Evolutionary conservation across 352 stramenopile genomes (phyloP), one percentile per base, ranked within the genome.

Genomic region (Albugo candida): DNA sequence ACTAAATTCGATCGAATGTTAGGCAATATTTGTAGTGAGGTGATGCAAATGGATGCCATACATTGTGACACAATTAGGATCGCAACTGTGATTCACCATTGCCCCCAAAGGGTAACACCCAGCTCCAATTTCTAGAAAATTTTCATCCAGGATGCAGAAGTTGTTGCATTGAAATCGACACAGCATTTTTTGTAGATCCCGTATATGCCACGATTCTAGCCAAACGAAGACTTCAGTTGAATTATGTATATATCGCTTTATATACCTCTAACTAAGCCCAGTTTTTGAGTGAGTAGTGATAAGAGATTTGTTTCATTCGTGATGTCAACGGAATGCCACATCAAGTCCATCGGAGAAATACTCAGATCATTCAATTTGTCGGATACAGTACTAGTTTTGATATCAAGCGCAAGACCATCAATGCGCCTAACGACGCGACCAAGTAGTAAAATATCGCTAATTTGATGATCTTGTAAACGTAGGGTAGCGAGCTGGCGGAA

Each of bases 51-150:
- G 24, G 24, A 31, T 31, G 3, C 24, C 69, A 39, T 55, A 86
- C 74, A 66, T 83, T 53, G 79, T 56, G 18, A 56, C 60, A 38
- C 68, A 78, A 48, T 84, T 87, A 6, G 70, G 65, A 1, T 68
- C 55, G 42, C 74, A 87, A 51, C 67, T 84, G 49, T 87, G 71
- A 43, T 84, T 87, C 50, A 79, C 58, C 74, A 87, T 87, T 1
- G 74, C 71, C 1, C 59, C 74, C 1, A 83, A 48, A 4, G 67
- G 62, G 41, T 65, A 82, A 57, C 71, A 87, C 2, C 74, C 74
- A 0, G 62, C 63, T 4, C 69, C 74, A 10, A 82, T 21, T 13
- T 70, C 59, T 11, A 79, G 31, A 27, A 84, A 43, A 40, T 74
- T 27, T 11, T 80, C 71, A 48, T 87, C 71, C 13, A 58, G 72